These are phyloP conservation scores for Parachaetomium inaequale DNA, from an alignment of 495 filamentous ascomycete genomes.

Conservation along the genomic window DNA sequence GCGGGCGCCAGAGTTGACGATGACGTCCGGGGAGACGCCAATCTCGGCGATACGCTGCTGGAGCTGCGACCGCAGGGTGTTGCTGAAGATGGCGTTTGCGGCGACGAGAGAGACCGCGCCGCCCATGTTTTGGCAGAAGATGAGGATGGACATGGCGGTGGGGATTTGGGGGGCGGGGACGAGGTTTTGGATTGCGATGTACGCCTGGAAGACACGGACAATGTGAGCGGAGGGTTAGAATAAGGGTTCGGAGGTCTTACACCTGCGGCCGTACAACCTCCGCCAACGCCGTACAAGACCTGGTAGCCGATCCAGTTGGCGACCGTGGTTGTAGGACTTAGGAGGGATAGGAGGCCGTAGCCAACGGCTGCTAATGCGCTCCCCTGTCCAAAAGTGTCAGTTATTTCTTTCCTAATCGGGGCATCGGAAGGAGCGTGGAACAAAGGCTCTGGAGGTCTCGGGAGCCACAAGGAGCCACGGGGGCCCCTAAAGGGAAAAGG, in stretches of 20 bases:
- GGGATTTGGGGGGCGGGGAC: slow-evolving; percentile 39
- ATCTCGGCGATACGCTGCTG: slow-evolving; percentile 25
- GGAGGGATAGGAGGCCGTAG: slow-evolving; percentile 40
- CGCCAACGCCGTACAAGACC: slow-evolving; percentile 42
- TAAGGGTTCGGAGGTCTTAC: not conserved
- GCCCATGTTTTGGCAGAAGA: slow-evolving; percentile 42
- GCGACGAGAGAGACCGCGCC: slow-evolving; percentile 38
- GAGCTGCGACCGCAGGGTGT: slow-evolving; percentile 29
- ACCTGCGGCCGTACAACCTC: slow-evolving; percentile 29
- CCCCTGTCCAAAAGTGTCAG: no score
- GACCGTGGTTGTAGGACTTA: slow-evolving; percentile 29
- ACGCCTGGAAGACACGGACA: slow-evolving; percentile 17
- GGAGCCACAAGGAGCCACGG: no score
- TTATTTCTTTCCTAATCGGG: no score
- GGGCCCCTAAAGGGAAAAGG: no score
- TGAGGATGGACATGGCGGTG: slow-evolving; percentile 44
- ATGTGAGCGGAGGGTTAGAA: not conserved
- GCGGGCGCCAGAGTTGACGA: slow-evolving; percentile 35
- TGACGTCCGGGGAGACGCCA: slow-evolving; percentile 9
- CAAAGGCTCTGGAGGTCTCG: no score
- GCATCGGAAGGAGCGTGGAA: no score
- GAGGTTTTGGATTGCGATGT: slow-evolving; percentile 46
- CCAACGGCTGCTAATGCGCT: slow-evolving; percentile 28
- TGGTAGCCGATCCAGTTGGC: slow-evolving; percentile 51
- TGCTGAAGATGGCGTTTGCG: slow-evolving; percentile 38